Conservation (phyloP, 495 filamentous ascomycete genomes). For the Xylaria grammica region DNA sequence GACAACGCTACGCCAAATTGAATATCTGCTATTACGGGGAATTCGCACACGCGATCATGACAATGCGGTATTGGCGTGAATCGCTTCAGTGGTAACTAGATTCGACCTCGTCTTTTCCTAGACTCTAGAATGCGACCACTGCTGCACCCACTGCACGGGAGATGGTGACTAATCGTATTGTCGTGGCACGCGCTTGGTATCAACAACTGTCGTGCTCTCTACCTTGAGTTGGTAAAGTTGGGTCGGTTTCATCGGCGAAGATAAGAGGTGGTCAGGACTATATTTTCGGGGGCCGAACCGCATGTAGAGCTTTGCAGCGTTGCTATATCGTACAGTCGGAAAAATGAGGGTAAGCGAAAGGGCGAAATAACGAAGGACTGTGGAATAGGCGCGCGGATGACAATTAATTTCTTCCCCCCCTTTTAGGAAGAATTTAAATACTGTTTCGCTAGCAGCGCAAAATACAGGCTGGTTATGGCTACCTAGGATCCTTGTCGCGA, state of each 20-base stretch:
- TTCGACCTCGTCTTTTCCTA: neutral
- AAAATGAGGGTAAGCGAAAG: neutral
- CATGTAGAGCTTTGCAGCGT: neutral
- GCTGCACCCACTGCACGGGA: neutral
- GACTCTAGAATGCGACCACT: neutral
- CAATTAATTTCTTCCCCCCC: neutral
- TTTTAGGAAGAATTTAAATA: neutral
- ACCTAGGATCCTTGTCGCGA: slow-evolving; percentile 1
- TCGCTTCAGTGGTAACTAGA: neutral
- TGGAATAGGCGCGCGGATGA: slow-evolving; percentile 3
- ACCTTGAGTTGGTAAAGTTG: neutral
- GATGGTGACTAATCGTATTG: slow-evolving; percentile 5
- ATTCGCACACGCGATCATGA: slow-evolving; percentile 10
- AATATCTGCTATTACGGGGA: neutral
- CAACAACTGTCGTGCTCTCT: neutral
- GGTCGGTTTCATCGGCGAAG: slow-evolving; percentile 2
- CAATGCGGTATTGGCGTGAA: neutral
- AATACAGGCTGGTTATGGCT: neutral
- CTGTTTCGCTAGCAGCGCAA: neutral
- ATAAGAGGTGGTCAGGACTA: neutral
- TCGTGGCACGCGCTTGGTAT: neutral
- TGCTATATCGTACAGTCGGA: neutral
- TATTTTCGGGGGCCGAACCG: neutral
- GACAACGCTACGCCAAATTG: neutral
- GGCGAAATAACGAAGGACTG: neutral